phyloP scores from a whole-genome alignment of 1,284 basidiomycete genomes.

The Anthracocystis panici-leucophaei region DNA sequence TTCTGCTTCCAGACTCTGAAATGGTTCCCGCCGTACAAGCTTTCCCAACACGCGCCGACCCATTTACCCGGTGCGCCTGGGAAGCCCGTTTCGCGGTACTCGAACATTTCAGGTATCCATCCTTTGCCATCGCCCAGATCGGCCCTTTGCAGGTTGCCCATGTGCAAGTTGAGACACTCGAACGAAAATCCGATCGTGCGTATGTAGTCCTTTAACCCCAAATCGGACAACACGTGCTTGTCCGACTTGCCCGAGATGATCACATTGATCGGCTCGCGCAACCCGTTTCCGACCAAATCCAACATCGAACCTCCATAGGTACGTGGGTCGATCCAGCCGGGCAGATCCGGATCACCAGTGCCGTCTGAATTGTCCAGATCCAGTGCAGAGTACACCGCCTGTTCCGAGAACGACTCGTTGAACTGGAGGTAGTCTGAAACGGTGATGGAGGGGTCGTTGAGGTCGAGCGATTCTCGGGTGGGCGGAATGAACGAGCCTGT shows the following conservation, averaged over 20 bases:
- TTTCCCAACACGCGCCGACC: conserved; percentile 68
- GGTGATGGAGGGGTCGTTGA: conserved; percentile 30
- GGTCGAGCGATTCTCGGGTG: conserved; percentile 32
- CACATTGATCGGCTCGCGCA: conserved; percentile 89
- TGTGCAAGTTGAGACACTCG: conserved; percentile 86
- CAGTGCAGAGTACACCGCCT: conserved; percentile 37
- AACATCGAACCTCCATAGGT: conserved; percentile 60
- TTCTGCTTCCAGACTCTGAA: conserved; percentile 70
- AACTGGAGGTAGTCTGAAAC: conserved; percentile 28
- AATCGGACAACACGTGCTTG: conserved; percentile 77
- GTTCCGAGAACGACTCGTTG: conserved; percentile 44
- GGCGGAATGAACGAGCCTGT: conserved; percentile 6
- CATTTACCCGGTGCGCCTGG: conserved; percentile 66
- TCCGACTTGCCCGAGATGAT: conserved; percentile 88
- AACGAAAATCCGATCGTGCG: conserved; percentile 77
- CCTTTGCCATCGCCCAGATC: conserved; percentile 88
- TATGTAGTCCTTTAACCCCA: conserved; percentile 83
- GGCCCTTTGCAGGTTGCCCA: conserved; percentile 78
- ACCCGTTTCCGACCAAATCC: conserved; percentile 76
- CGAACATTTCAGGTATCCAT: conserved; percentile 67
- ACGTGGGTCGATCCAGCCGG: conserved; percentile 58
- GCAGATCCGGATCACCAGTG: conserved; percentile 35
- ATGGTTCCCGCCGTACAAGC: conserved; percentile 67
- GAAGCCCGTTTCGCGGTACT: conserved; percentile 66
- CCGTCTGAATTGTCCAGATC: conserved; percentile 49